phyloP scores from a whole-genome alignment of 441 rosid species.

The Kokia cookei region DNA sequence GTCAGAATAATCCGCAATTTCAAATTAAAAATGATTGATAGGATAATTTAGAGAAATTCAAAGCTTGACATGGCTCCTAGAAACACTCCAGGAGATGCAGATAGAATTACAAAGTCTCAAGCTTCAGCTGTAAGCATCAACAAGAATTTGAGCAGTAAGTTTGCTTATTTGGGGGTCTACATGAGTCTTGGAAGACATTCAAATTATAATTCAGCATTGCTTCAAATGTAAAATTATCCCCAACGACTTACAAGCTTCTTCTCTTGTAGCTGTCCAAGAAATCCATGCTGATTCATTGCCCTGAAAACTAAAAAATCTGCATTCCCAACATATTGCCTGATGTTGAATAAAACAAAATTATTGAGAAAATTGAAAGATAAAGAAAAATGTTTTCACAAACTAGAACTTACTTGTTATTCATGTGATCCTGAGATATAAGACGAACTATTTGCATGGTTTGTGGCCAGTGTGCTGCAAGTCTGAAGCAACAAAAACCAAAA shows the following conservation, averaged over 20 bases:
- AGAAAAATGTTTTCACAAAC: conserved; percentile 8
- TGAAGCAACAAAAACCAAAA: conserved; percentile 31
- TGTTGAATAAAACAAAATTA: conserved; percentile 9
- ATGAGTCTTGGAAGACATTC: conserved; percentile 1
- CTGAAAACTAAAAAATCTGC: conserved; percentile 95
- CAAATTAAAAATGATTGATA: not conserved
- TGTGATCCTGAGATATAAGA: conserved; percentile 91
- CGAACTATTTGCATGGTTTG: conserved; percentile 88
- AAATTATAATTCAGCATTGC: not conserved
- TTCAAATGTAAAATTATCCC: conserved; percentile 10
- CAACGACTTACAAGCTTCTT: conserved; percentile 87
- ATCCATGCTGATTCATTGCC: conserved; percentile 93
- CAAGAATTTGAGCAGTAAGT: not conserved
- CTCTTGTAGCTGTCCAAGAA: conserved; percentile 91
- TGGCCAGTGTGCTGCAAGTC: conserved; percentile 98
- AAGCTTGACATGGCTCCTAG: conserved; percentile 3
- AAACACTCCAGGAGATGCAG: not conserved
- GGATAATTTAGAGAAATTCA: conserved; percentile 5
- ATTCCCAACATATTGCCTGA: conserved; percentile 93
- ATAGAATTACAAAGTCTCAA: conserved; percentile 1
- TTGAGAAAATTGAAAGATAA: not conserved
- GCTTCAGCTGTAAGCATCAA: not conserved
- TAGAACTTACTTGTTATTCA: conserved; percentile 70
- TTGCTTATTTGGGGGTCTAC: not conserved
- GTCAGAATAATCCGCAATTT: conserved; percentile 16